A percentile compares a stretch with the other conserved stretches of the same genome.
Conservation (phyloP, 2,329 filamentous ascomycete genomes). For the Ilyonectria mors-panacis region DNA sequence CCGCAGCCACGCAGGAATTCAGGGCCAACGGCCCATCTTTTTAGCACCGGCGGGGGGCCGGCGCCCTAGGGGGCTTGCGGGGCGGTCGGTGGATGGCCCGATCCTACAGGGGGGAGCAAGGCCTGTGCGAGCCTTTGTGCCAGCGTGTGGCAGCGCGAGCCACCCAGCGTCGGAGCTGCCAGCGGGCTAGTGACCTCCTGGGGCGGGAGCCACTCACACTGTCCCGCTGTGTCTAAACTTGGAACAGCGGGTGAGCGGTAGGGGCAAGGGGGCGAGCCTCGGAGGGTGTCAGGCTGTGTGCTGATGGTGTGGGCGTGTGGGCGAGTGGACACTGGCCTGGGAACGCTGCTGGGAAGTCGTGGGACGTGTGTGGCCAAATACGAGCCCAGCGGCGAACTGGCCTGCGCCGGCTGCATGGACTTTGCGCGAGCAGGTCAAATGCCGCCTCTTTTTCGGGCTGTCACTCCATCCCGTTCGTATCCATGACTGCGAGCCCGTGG, state of each 20-base stretch:
- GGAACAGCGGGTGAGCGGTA: conserved; percentile 32
- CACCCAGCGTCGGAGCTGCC: conserved; percentile 19
- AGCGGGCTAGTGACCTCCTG: conserved; percentile 12
- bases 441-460: conserved; percentile 6
- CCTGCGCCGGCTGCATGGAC: conserved; percentile 13
- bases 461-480: conserved; percentile 28
- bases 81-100: conserved; percentile 34
- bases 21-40: conserved; percentile 46
- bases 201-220: conserved; percentile 29
- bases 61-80: conserved; percentile 31
- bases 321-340: conserved; percentile 1
- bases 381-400: conserved; percentile 29
- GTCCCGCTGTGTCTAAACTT: conserved; percentile 37
- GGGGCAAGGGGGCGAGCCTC: conserved; percentile 23
- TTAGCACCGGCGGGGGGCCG: conserved; percentile 41
- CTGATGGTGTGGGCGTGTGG: conserved; percentile 12
- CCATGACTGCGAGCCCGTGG: conserved; percentile 17
- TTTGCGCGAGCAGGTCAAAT: conserved; percentile 13
- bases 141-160: conserved; percentile 23
- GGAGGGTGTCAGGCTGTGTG: conserved; percentile 3
- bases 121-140: conserved; percentile 13
- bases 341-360: conserved; percentile 19
- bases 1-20: conserved; percentile 24
- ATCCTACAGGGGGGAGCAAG: conserved; percentile 25
- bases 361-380: conserved; percentile 28